These are phyloP conservation scores for Moesziomyces sp. DNA, from an alignment of 1,284 basidiomycete species.

Conservation along the genomic window DNA sequence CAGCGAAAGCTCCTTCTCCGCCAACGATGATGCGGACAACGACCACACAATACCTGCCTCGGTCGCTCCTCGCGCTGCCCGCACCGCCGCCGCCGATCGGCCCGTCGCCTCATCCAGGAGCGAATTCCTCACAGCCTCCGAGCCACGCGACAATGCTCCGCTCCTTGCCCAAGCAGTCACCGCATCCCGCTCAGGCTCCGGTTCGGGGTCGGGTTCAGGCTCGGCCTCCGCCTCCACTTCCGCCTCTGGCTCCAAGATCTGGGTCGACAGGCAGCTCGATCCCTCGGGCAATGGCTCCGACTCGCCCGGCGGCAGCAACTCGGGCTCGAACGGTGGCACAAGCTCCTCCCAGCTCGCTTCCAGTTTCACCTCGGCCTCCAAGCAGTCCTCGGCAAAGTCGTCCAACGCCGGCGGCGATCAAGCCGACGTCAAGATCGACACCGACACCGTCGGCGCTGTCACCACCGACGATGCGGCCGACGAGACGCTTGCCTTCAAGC, in stretches of 20 bases:
- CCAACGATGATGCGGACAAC: conserved; percentile 9
- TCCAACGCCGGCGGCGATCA: conserved; percentile 24
- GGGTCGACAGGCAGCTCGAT: conserved; percentile 46
- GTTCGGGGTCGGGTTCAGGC: conserved; percentile 5
- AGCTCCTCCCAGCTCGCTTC: conserved; percentile 37
- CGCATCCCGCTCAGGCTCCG: background rate
- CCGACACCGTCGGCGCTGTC: conserved; percentile 14
- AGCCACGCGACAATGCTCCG: conserved; percentile 30
- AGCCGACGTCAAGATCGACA: conserved; percentile 19
- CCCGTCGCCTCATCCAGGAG: conserved; percentile 34
- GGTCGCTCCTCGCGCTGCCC: too few species aligned
- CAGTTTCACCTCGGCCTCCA: conserved; percentile 35
- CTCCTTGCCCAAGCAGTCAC: conserved; percentile 5
- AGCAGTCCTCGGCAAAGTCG: conserved; percentile 40
- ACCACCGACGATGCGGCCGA: conserved; percentile 26
- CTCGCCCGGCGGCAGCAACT: conserved; percentile 41
- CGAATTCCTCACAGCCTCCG: conserved; percentile 39
- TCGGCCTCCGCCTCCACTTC: conserved; percentile 5
- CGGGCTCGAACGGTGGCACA: conserved; percentile 27
- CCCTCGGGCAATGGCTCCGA: conserved; percentile 31
- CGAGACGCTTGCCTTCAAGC: conserved; percentile 20
- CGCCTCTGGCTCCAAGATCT: conserved; percentile 18
- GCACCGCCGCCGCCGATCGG: background rate
- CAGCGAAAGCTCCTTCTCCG: conserved; percentile 40
- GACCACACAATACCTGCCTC: background rate